These are phyloP conservation scores for Trifolium pratense DNA, from an alignment of 306 rosid genomes.

Conservation along the genomic window DNA sequence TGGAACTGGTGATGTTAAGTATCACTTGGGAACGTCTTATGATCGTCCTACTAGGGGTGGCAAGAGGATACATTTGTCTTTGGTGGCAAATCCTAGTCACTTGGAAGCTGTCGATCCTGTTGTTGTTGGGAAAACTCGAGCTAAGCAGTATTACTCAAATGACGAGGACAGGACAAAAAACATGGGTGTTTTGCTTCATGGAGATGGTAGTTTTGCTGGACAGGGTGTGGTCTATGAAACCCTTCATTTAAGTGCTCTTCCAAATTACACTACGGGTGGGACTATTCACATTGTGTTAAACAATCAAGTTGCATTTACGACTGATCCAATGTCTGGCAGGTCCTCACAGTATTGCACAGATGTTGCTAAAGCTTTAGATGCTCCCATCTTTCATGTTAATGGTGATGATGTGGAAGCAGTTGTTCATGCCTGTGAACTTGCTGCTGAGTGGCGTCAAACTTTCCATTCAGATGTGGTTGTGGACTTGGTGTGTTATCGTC, in stretches of 20 bases:
- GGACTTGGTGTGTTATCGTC: constrained; percentile 91
- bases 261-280: constrained; percentile 90
- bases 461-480: constrained; percentile 98
- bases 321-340: constrained; percentile 92
- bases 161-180: constrained; percentile 79
- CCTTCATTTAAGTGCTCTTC: constrained; percentile 95
- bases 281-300: constrained; percentile 88
- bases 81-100: constrained; percentile 97
- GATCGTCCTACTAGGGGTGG: constrained; percentile 96
- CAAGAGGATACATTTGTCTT: constrained; percentile 78
- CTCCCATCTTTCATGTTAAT: constrained; percentile 91
- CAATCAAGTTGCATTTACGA: constrained; percentile 97
- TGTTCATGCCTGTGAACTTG: constrained; percentile 94
- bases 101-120: constrained; percentile 94
- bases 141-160: constrained; percentile 81
- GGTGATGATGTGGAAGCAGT: constrained; percentile 98
- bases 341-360: constrained; percentile 94
- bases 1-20: constrained; percentile 97
- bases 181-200: constrained; percentile 89
- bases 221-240: constrained; percentile 98
- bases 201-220: constrained; percentile 99
- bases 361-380: constrained; percentile 92
- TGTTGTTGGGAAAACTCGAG: constrained; percentile 93
- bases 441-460: constrained; percentile 98
- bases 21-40: constrained; percentile 93